These are phyloP conservation scores for Eucalyptus melliodora DNA, from an alignment of 345 rosid species.

Conservation along the genomic window DNA sequence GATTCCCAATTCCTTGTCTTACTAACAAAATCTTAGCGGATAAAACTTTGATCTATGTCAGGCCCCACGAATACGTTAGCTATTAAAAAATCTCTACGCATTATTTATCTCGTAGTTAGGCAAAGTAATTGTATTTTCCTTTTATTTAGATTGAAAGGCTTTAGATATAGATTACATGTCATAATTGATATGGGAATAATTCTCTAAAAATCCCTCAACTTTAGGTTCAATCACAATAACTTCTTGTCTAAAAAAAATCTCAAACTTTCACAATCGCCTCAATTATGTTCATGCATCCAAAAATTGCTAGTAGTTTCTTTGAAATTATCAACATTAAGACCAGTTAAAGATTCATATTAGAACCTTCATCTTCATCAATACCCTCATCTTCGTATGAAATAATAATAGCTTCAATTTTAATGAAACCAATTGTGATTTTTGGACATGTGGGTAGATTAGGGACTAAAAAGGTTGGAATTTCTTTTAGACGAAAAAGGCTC, in stretches of 20 bases:
- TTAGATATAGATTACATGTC: background rate
- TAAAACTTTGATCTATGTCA: background rate
- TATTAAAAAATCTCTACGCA: background rate
- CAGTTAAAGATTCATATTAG: accelerated
- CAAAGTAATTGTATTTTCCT: background rate
- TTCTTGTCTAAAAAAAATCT: too few species aligned
- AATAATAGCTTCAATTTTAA: background rate
- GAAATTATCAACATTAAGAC: background rate
- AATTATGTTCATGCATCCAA: background rate
- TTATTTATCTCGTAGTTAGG: background rate
- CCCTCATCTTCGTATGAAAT: background rate
- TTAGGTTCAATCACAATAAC: background rate
- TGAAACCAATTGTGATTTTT: too few species aligned
- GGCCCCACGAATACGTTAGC: background rate
- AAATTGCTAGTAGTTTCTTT: background rate
- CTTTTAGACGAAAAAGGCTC: background rate
- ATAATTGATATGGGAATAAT: background rate
- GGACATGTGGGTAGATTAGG: background rate
- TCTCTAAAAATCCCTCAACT: background rate
- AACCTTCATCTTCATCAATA: background rate
- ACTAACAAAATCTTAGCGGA: background rate
- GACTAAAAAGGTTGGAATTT: background rate
- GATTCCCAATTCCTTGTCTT: background rate
- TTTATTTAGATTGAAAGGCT: background rate
- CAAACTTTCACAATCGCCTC: background rate